Conservation (phyloP, 768 basidiomycete genomes). For the Mycena amicta region DNA sequence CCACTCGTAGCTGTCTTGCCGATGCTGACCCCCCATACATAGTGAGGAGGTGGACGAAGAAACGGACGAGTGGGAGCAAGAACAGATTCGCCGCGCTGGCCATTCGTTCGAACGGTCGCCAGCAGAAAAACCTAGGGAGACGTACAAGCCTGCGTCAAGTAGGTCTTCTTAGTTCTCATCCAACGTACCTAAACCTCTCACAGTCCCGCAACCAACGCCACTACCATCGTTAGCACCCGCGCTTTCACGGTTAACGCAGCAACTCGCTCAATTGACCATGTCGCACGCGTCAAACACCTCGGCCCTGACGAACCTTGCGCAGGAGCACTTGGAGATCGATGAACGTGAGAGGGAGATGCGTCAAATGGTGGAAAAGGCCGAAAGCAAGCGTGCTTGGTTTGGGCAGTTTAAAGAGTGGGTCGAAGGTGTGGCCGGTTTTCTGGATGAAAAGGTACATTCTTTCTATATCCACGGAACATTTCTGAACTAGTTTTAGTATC, state of each 20-base stretch:
- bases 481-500: constrained; percentile 55
- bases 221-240: constrained; percentile 68
- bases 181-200: constrained; percentile 16
- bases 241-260: constrained; percentile 60
- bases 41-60: constrained; percentile 87
- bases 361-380: constrained; percentile 71
- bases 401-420: constrained; percentile 76
- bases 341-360: constrained; percentile 73
- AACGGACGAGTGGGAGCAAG: constrained; percentile 81
- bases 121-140: constrained; percentile 46
- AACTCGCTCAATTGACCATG: constrained; percentile 59
- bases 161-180: constrained; percentile 25
- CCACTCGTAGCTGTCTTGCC: neutral
- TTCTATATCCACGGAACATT: neutral
- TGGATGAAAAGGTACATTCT: constrained; percentile 78
- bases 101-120: constrained; percentile 45
- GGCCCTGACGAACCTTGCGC: constrained; percentile 56
- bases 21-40: constrained; percentile 1
- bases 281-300: constrained; percentile 69
- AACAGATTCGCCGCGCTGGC: constrained; percentile 78
- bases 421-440: constrained; percentile 80
- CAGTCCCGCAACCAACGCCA: constrained; percentile 68
- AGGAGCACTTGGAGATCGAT: constrained; percentile 68
- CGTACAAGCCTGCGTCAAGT: constrained; percentile 78
- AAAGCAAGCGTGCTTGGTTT: constrained; percentile 84